Evolutionary conservation across 2,329 filamentous ascomycete genomes (phyloP).

Genomic region (Fonsecaea monophora): DNA sequence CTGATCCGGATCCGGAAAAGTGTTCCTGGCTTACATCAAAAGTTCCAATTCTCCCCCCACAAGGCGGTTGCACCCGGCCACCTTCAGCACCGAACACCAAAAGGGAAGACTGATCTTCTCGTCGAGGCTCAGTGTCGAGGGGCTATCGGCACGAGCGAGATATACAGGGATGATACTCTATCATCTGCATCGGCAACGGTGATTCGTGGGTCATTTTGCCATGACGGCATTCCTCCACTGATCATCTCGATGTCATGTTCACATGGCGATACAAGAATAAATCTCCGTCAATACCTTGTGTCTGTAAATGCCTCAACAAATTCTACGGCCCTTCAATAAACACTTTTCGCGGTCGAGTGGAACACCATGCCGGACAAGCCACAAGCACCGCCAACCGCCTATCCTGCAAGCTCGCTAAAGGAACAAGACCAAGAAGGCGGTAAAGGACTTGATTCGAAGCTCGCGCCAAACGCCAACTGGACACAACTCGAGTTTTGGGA

Average conservation of each 20-base stretch:
- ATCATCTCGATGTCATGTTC: slow-evolving; percentile 20
- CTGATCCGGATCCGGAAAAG: background rate
- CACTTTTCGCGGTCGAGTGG: background rate
- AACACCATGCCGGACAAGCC: slow-evolving; percentile 19
- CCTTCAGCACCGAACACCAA: background rate
- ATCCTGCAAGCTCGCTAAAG: slow-evolving; percentile 27
- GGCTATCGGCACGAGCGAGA: background rate
- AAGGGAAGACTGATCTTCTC: background rate
- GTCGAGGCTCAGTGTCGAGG: background rate
- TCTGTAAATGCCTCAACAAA: background rate
- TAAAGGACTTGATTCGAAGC: slow-evolving; percentile 33
- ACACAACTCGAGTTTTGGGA: slow-evolving; percentile 37
- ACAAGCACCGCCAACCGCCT: slow-evolving; percentile 32
- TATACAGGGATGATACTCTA: background rate
- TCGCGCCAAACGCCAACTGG: slow-evolving; percentile 36
- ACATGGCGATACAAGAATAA: background rate
- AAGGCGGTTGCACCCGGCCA: background rate
- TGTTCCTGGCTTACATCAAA: background rate
- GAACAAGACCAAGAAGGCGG: slow-evolving; percentile 33
- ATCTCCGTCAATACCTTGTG: background rate
- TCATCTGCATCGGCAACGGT: background rate
- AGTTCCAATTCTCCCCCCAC: background rate
- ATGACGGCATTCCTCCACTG: slow-evolving; percentile 16
- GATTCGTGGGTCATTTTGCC: background rate
- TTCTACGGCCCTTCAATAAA: background rate